These are phyloP conservation scores for Daedaleopsis nitida DNA, from an alignment of 768 basidiomycete genomes.

Conservation along the genomic window DNA sequence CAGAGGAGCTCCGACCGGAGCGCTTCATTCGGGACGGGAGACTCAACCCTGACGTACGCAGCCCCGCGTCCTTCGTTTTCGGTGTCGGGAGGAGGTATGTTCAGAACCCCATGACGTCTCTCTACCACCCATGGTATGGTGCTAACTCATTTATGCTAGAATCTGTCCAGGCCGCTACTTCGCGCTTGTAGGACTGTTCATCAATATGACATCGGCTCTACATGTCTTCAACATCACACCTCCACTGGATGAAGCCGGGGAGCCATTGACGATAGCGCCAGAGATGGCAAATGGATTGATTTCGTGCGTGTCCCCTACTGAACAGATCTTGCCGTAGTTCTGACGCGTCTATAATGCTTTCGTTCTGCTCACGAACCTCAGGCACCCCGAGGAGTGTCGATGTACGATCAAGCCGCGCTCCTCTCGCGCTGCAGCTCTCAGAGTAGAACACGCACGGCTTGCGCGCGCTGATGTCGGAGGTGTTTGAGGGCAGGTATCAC, in stretches of 20 bases:
- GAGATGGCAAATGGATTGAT: constrained; percentile 1
- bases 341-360: not conserved
- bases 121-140: not conserved
- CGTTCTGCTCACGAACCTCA: not conserved
- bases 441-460: not conserved
- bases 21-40: constrained; percentile 6
- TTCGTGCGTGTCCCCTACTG: not conserved
- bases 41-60: not conserved
- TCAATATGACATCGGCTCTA: constrained; percentile 15
- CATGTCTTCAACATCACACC: constrained; percentile 8
- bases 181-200: constrained; percentile 5
- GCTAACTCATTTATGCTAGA: not conserved
- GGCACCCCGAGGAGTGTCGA: not conserved
- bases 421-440: not conserved
- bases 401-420: constrained; percentile 8
- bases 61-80: constrained; percentile 12
- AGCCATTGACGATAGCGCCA: constrained; percentile 3
- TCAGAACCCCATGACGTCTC: not conserved
- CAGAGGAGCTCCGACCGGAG: constrained; percentile 12
- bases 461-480: not conserved
- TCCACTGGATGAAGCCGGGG: constrained; percentile 9
- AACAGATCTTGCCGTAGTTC: not conserved
- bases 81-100: constrained; percentile 27
- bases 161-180: constrained; percentile 19
- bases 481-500: not conserved